These are phyloP conservation scores for Ramularia collo-cygni DNA, from an alignment of 2,329 filamentous ascomycete species.

Conservation along the genomic window DNA sequence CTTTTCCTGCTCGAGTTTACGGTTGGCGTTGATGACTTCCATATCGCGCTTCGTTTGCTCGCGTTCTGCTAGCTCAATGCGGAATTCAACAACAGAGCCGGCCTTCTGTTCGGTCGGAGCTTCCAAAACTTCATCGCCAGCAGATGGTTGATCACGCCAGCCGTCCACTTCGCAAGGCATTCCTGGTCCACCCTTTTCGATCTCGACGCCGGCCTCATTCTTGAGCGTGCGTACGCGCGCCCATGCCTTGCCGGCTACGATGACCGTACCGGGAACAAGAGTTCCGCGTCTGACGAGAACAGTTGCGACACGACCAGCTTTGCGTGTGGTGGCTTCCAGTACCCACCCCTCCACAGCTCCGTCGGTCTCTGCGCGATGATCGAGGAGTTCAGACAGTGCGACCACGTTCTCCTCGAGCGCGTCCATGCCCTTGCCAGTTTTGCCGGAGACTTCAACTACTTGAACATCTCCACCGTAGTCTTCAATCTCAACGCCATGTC, in stretches of 20 bases:
- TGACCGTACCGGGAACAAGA: constrained; percentile 67
- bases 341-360: constrained; percentile 88
- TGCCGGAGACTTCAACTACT: constrained; percentile 83
- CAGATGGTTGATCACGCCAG: constrained; percentile 82
- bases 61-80: constrained; percentile 63
- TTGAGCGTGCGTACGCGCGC: constrained; percentile 74
- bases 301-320: constrained; percentile 76
- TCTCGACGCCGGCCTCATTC: constrained; percentile 71
- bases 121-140: constrained; percentile 82
- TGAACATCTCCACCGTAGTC: constrained; percentile 94
- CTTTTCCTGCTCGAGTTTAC: constrained; percentile 52
- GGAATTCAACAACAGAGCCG: constrained; percentile 69
- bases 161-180: constrained; percentile 88
- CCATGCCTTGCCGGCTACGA: constrained; percentile 86
- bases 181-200: constrained; percentile 72
- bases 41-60: constrained; percentile 61
- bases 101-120: constrained; percentile 71
- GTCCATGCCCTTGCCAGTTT: constrained; percentile 85
- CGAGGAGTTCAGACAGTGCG: constrained; percentile 79
- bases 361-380: constrained; percentile 72
- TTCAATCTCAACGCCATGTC: constrained; percentile 82
- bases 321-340: constrained; percentile 83
- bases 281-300: constrained; percentile 85
- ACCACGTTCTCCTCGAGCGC: constrained; percentile 87
- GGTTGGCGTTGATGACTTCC: constrained; percentile 66